phyloP scores from a whole-genome alignment of 306 rosid genomes.

The Glycyrrhiza uralensis region DNA sequence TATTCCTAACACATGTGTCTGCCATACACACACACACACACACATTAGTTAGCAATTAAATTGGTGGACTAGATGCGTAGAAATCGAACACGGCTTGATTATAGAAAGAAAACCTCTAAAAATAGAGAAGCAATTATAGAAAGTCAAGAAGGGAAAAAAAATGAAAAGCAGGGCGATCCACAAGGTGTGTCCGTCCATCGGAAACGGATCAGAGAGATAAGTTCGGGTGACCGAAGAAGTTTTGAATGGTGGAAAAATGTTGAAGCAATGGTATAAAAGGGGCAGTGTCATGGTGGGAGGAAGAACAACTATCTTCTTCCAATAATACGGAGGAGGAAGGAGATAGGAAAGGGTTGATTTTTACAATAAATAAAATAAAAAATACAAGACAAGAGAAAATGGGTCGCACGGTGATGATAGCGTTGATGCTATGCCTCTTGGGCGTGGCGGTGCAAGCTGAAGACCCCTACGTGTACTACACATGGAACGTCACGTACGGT shows the following conservation, averaged over 20 bases:
- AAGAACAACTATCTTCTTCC: slow-evolving; percentile 35
- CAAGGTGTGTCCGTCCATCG: not conserved
- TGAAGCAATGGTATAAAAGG: slow-evolving; percentile 34
- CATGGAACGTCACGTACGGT: slow-evolving; percentile 73
- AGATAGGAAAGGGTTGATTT: slow-evolving; percentile 15
- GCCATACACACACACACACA: too few species aligned
- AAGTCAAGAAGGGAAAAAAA: not conserved
- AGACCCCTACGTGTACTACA: slow-evolving; percentile 63
- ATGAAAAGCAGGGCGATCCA: not conserved
- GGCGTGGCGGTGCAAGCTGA: slow-evolving; percentile 39
- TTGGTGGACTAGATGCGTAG: too few species aligned
- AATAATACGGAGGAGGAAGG: not conserved
- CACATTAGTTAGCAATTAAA: too few species aligned
- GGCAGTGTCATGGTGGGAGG: not conserved
- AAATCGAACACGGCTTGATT: too few species aligned
- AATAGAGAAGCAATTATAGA: not conserved
- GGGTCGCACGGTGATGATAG: slow-evolving; percentile 9
- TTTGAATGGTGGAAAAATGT: not conserved
- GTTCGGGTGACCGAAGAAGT: not conserved
- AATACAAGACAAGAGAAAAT: not conserved
- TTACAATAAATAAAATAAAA: not conserved
- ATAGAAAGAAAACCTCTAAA: not conserved
- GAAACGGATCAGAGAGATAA: not conserved
- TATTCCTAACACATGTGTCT: too few species aligned
- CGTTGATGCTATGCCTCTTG: slow-evolving; percentile 34